Evolutionary conservation across 305 asterid genomes (phyloP).

Genomic region (Coffea humblotiana): DNA sequence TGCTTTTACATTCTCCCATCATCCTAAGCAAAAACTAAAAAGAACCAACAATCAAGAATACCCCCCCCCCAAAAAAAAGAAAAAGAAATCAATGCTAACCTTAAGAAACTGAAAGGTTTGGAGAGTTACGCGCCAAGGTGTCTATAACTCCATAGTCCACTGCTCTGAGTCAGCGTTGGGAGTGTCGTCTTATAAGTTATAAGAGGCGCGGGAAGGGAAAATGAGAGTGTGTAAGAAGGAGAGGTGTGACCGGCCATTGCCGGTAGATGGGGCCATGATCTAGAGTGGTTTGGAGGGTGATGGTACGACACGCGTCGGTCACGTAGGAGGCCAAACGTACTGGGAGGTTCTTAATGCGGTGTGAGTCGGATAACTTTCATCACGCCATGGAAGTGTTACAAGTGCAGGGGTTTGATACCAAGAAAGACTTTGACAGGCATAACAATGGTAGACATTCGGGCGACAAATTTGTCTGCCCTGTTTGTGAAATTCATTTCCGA

Average conservation of each 20-base stretch:
- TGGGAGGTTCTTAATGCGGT: not conserved
- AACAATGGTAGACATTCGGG: too few relatives aligned
- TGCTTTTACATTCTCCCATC: not conserved
- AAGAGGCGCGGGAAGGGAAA: constrained; percentile 21
- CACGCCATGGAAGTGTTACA: too few relatives aligned
- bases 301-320: constrained; percentile 15
- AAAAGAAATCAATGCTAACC: not conserved
- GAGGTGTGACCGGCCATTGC: constrained; percentile 15
- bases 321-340: not conserved
- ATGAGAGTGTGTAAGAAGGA: not conserved
- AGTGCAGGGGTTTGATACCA: too few relatives aligned
- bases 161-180: not conserved
- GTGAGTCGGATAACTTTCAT: not conserved
- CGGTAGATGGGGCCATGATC: constrained; percentile 4
- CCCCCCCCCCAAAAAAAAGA: not conserved
- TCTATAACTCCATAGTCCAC: not conserved
- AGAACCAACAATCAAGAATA: not conserved
- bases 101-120: not conserved
- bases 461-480: too few relatives aligned
- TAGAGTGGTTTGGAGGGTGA: not conserved
- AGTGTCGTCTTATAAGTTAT: not conserved
- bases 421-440: too few relatives aligned
- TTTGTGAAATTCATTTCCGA: too few relatives aligned
- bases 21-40: not conserved
- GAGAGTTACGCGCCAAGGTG: not conserved